phyloP scores from a whole-genome alignment of 75 land plant genomes.

The Ceratopteris richardii region DNA sequence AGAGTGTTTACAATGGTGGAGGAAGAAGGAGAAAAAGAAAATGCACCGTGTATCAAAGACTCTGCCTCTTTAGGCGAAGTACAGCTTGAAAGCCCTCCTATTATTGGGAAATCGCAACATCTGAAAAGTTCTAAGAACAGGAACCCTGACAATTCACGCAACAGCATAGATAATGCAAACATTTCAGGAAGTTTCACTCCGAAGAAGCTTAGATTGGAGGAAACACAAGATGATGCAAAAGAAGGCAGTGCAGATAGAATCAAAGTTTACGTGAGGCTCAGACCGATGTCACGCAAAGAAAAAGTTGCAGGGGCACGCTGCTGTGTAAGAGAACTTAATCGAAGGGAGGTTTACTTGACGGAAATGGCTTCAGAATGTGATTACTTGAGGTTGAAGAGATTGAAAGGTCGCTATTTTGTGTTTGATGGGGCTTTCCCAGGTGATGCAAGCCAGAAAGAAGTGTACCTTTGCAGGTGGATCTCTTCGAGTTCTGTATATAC shows the following conservation, averaged over 20 bases:
- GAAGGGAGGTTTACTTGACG: slow-evolving; percentile 12
- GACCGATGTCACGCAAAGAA: slow-evolving; percentile 27
- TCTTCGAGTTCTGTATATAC: neutral
- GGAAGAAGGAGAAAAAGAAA: neutral
- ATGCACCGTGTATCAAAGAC: neutral
- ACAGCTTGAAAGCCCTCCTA: neutral
- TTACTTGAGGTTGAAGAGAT: slow-evolving; percentile 20
- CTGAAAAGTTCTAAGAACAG: neutral
- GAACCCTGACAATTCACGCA: neutral
- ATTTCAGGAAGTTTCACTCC: neutral
- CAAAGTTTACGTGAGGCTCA: slow-evolving; percentile 24
- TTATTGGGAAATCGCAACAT: neutral
- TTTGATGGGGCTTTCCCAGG: slow-evolving; percentile 27
- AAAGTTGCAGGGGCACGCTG: slow-evolving; percentile 15
- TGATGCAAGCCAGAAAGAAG: slow-evolving; percentile 12
- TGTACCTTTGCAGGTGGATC: slow-evolving; percentile 16
- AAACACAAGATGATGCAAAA: neutral
- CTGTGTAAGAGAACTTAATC: slow-evolving; percentile 11
- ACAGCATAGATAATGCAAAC: slow-evolving; percentile 4
- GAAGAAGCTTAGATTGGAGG: neutral
- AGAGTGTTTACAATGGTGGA: neutral
- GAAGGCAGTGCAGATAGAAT: slow-evolving; percentile 12
- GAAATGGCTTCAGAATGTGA: slow-evolving; percentile 11
- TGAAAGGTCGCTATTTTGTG: slow-evolving; percentile 13
- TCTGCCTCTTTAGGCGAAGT: neutral